phyloP scores from a whole-genome alignment of 176 grass and related monocot species.

The Echinochloa phyllopogon region DNA sequence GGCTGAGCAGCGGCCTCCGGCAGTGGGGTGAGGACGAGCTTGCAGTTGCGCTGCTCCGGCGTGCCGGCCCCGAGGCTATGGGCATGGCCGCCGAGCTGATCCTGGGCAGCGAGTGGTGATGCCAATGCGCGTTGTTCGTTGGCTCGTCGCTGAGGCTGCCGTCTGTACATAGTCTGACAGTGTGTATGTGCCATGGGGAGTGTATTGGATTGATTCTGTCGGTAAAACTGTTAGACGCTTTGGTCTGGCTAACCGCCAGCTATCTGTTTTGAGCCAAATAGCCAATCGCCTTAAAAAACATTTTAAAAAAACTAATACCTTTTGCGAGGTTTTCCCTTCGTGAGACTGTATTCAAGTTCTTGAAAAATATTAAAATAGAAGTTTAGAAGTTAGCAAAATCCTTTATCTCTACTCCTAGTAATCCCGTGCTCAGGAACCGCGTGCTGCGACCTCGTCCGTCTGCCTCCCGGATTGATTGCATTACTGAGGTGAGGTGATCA shows the following conservation, averaged over 20 bases:
- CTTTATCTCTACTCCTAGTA: no score
- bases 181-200: slow-evolving; percentile 1
- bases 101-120: slow-evolving; percentile 54
- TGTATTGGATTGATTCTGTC: slow-evolving; percentile 30
- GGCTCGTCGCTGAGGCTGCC: not conserved
- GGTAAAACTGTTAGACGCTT: not conserved
- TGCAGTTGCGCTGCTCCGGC: slow-evolving; percentile 62
- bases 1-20: slow-evolving; percentile 65
- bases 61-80: slow-evolving; percentile 61
- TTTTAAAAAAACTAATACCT: not conserved
- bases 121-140: not conserved
- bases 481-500: no score
- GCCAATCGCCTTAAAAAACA: not conserved
- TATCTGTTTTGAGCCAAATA: not conserved
- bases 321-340: not conserved
- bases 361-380: not conserved
- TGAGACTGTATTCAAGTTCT: not conserved
- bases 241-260: not conserved
- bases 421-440: no score
- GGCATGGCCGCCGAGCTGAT: slow-evolving; percentile 76
- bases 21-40: slow-evolving; percentile 80
- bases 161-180: slow-evolving; percentile 38
- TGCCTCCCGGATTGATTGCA: no score
- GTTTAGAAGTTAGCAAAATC: not conserved
- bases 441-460: no score